A percentile compares a stretch with the other conserved stretches of the same genome.
These are phyloP conservation scores for Calonectria multiphialidica DNA, from an alignment of 2,329 filamentous ascomycete species.

Conservation along the genomic window DNA sequence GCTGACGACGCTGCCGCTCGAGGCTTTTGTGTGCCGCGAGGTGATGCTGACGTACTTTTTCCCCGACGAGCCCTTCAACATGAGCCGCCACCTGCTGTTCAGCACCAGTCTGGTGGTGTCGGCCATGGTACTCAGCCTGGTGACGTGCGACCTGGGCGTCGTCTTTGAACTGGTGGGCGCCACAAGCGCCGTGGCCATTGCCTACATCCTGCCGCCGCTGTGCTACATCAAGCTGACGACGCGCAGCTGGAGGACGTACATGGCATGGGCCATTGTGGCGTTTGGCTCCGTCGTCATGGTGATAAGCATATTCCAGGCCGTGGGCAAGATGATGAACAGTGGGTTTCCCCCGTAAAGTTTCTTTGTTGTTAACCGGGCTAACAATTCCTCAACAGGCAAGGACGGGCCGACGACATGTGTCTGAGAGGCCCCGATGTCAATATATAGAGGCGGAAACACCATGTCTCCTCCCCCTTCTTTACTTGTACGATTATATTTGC, in stretches of 20 bases:
- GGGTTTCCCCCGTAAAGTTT: constrained; percentile 33
- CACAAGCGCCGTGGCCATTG: constrained; percentile 92
- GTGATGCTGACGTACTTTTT: constrained; percentile 91
- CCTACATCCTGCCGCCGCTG: constrained; percentile 93
- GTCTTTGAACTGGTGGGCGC: constrained; percentile 98
- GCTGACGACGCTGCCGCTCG: constrained; percentile 95
- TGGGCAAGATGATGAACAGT: constrained; percentile 74
- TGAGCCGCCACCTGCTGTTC: constrained; percentile 87
- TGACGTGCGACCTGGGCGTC: constrained; percentile 93
- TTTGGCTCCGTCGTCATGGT: constrained; percentile 87
- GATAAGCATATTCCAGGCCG: constrained; percentile 81
- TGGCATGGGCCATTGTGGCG: constrained; percentile 77
- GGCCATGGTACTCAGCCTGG: constrained; percentile 81
- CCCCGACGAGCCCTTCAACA: constrained; percentile 79
- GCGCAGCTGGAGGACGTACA: constrained; percentile 78
- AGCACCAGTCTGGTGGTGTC: constrained; percentile 84
- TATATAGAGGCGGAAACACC: neutral
- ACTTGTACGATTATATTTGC: constrained; percentile 23
- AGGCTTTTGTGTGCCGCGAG: constrained; percentile 97
- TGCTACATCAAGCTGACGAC: constrained; percentile 96
- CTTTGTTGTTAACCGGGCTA: constrained; percentile 15
- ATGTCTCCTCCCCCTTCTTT: neutral
- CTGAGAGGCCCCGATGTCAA: constrained; percentile 23
- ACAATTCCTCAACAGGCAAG: constrained; percentile 35
- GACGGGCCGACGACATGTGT: constrained; percentile 42